A percentile compares a stretch with the other conserved stretches of the same genome.
phyloP scores from a whole-genome alignment of 257 asterid genomes.

The Petunia axillaris region DNA sequence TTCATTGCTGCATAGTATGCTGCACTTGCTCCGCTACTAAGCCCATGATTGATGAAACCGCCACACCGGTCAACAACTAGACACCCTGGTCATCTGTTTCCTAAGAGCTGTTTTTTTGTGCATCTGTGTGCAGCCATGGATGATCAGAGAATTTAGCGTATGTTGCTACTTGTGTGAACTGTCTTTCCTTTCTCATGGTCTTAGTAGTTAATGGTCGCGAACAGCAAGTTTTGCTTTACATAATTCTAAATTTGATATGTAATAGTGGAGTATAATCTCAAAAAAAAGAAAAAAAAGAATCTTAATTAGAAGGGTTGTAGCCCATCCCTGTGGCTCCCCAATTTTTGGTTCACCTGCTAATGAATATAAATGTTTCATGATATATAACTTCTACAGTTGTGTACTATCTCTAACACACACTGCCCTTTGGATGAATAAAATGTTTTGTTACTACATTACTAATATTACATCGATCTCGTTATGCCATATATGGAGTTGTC shows the following conservation, averaged over 20 bases:
- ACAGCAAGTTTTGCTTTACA: constrained; percentile 41
- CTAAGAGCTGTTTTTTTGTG: constrained; percentile 46
- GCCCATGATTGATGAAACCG: constrained; percentile 54
- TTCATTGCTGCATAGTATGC: constrained; percentile 38
- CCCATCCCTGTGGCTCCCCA: constrained; percentile 70
- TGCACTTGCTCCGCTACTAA: constrained; percentile 30
- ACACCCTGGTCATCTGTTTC: constrained; percentile 46
- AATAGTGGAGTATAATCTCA: constrained; percentile 29
- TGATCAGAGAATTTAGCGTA: constrained; percentile 37
- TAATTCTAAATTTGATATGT: constrained; percentile 27
- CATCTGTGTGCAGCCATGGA: constrained; percentile 53
- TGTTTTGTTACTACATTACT: background rate
- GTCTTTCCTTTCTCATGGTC: constrained; percentile 54
- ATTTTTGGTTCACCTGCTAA: constrained; percentile 27
- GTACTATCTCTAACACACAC: background rate
- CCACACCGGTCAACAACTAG: constrained; percentile 31
- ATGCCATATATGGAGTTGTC: background rate
- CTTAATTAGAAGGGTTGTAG: constrained; percentile 59
- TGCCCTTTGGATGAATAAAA: constrained; percentile 16
- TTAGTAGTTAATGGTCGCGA: constrained; percentile 38
- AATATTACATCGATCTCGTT: background rate
- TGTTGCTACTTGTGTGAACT: constrained; percentile 37
- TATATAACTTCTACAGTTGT: background rate
- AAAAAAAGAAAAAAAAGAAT: constrained; percentile 29
- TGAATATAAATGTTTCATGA: constrained; percentile 29